Evolutionary conservation across 148 eudicot genomes (phyloP).

Genomic region (Rhododendron vialii): DNA sequence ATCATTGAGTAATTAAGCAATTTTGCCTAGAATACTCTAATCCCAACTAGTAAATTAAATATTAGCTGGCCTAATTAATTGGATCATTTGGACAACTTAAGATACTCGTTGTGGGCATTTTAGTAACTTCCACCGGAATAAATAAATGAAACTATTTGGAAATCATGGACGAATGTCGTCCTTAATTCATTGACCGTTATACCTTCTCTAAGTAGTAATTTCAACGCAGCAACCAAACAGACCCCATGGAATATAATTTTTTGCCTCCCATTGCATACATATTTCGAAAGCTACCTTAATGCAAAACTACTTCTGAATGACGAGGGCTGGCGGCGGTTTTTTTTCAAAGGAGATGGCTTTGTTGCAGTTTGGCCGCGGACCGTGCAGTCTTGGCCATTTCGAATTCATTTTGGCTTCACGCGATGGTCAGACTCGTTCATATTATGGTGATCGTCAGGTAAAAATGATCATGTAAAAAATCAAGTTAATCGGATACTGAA

Average conservation of each 20-base stretch:
- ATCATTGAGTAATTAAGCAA: neutral
- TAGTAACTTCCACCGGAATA: neutral
- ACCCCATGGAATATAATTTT: neutral
- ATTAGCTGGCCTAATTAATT: neutral
- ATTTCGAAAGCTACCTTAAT: neutral
- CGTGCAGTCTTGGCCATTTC: no score
- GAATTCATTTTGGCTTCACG: no score
- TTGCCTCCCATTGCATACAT: neutral
- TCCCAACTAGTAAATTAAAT: neutral
- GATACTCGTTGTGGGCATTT: neutral
- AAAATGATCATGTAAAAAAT: no score
- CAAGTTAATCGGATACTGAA: no score
- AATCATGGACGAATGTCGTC: constrained; percentile 1
- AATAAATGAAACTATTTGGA: neutral
- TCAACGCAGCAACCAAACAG: neutral
- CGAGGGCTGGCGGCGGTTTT: neutral
- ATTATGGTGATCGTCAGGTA: no score
- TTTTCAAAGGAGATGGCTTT: neutral
- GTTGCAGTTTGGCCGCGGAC: neutral
- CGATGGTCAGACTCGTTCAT: no score
- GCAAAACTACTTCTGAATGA: neutral
- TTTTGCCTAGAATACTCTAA: neutral
- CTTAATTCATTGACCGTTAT: neutral
- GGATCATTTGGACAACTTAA: neutral
- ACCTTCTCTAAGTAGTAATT: neutral